Percentiles rank a stretch among this genome's conserved stretches.
Conservation (phyloP, 83 land plant species). For the Larix sibirica region DNA sequence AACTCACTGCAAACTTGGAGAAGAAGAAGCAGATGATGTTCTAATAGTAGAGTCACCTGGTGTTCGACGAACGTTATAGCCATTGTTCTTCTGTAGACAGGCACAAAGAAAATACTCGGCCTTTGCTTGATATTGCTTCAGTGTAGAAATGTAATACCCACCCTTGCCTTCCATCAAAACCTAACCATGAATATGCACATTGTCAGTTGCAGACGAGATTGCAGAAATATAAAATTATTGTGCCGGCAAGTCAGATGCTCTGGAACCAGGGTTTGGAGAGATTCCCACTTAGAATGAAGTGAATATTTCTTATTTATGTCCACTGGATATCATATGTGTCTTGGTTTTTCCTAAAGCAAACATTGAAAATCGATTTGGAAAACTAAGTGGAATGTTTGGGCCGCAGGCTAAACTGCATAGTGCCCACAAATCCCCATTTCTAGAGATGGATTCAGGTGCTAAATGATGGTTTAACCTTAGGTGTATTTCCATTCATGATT, state of each 20-base stretch:
- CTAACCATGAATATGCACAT: conserved; percentile 10
- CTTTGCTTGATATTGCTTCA: conserved; percentile 45
- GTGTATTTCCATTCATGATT: no score
- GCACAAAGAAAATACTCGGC: conserved; percentile 59
- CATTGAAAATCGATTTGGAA: no score
- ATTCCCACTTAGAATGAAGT: not conserved
- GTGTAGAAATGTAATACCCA: conserved; percentile 21
- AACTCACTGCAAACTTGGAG: no score
- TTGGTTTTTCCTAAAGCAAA: no score
- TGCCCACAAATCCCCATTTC: no score
- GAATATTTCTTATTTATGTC: no score
- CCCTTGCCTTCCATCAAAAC: conserved; percentile 39
- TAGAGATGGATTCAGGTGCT: no score
- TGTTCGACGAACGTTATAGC: conserved; percentile 42
- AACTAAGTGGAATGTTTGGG: no score
- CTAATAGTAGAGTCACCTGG: conserved; percentile 27
- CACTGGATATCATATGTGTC: no score
- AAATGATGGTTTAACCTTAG: not conserved
- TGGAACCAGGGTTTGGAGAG: not conserved
- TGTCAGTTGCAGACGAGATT: not conserved
- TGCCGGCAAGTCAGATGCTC: not conserved
- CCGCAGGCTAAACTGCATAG: no score
- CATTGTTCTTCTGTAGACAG: conserved; percentile 54
- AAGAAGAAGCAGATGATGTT: not conserved
- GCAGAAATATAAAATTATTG: not conserved